Evolutionary conservation across 2,329 filamentous ascomycete species (phyloP), one percentile per base, ranked within the genome.

Genomic region (Cercospora zeina): DNA sequence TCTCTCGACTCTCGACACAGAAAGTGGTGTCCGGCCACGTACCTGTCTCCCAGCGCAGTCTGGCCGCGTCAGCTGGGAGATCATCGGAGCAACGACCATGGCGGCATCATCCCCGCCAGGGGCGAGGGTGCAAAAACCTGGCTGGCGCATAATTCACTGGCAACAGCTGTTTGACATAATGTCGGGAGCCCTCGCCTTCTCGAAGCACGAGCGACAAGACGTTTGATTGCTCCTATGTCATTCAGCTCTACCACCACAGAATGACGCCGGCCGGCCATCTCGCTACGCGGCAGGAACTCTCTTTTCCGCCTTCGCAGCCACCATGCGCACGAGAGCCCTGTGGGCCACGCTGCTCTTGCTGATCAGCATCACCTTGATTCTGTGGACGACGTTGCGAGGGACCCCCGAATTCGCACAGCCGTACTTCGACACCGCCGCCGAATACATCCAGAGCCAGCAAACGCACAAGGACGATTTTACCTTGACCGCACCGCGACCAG

Each of bases 301-400:
- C 49, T 51, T 34, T 10, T 13, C 8, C 27, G 14, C 10, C 30
- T 16, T 31, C 27, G 49, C 31, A 36, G 10, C 10, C 59, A 57
- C 8, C 19, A 67, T 67, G 65, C 56, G 59, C 33, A 62, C 65
- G 4, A 27, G 64, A 45, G 63, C 63, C 51, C 51, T 67, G 16
- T 67, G 65, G 51, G 62, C 62, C 53, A 67, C 65, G 2, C 30
- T 65, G 45, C 59, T 64, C 50, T 21, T 67, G 21, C 57, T 67
- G 37, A 58, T 61, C 34, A 62, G 56, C 27, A 57, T 55, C 19
- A 51, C 55, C 30, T 50, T 67, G n/a, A 51, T 67, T 54, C 55
- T 67, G 13, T 63, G 65, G 58, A 62, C 63, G 34, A 62, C 59
- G 31, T 39, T 55, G 42, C 50, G 59, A 37, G 57, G 60, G 2